A percentile compares a stretch with the other conserved stretches of the same genome.
Conservation (phyloP, 495 filamentous ascomycete genomes). For the Tuber borchii region DNA sequence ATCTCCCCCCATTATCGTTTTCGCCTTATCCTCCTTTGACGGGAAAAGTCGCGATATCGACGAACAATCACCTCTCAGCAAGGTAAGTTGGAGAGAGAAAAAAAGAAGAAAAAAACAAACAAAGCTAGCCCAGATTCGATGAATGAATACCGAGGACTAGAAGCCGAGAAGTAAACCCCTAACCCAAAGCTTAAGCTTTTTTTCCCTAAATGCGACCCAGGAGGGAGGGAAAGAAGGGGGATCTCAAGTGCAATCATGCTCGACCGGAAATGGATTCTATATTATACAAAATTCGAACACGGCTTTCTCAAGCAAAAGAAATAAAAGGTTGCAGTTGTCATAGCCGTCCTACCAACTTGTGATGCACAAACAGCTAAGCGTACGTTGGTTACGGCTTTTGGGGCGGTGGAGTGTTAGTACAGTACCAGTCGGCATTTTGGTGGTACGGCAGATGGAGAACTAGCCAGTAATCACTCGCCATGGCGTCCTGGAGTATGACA, state of each 20-base stretch:
- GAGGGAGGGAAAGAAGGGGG: background rate
- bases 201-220: background rate
- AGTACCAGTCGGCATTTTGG: background rate
- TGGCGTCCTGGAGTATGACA: background rate
- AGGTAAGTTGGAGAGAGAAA: background rate
- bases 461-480: background rate
- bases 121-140: background rate
- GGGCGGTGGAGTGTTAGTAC: background rate
- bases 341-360: background rate
- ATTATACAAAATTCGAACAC: background rate
- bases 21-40: background rate
- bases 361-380: background rate
- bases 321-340: background rate
- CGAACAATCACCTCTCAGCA: background rate
- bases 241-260: background rate
- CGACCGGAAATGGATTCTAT: background rate
- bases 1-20: background rate
- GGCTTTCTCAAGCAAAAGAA: background rate
- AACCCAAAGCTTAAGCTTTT: background rate
- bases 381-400: background rate
- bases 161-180: background rate
- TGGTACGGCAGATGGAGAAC: background rate
- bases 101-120: background rate
- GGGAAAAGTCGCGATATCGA: background rate
- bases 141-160: background rate